Conservation (phyloP, 495 filamentous ascomycete species). For the Jackrogersella minutella region DNA sequence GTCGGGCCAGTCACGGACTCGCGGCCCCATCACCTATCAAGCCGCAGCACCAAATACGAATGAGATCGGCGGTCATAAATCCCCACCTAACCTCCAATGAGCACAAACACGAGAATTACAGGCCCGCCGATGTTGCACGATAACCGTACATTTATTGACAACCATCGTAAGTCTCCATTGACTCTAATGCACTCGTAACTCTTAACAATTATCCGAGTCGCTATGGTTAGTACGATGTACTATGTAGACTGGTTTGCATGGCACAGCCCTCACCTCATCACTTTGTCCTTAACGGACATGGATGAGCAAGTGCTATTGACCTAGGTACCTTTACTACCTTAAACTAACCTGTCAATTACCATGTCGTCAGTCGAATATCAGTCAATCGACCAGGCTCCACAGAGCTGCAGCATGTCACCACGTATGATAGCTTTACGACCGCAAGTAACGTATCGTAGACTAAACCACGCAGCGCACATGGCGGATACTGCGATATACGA, state of each 20-base stretch:
- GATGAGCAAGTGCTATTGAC: slow-evolving; percentile 14
- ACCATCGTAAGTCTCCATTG: slow-evolving; percentile 16
- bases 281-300: slow-evolving; percentile 27
- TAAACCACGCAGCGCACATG: not conserved
- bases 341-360: slow-evolving; percentile 7
- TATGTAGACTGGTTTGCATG: not conserved
- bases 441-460: slow-evolving; percentile 35
- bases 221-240: not conserved
- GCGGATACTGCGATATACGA: slow-evolving; percentile 22
- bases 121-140: slow-evolving; percentile 31
- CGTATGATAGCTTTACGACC: slow-evolving; percentile 34
- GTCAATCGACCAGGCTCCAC: slow-evolving; percentile 18
- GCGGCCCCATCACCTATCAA: slow-evolving; percentile 24
- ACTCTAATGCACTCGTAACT: slow-evolving; percentile 8
- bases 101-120: slow-evolving; percentile 30
- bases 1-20: slow-evolving; percentile 24
- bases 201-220: slow-evolving; percentile 13
- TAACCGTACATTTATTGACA: slow-evolving; percentile 19
- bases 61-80: slow-evolving; percentile 38
- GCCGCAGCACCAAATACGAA: slow-evolving; percentile 39
- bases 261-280: slow-evolving; percentile 16
- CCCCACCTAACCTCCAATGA: slow-evolving; percentile 31
- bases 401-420: slow-evolving; percentile 30
- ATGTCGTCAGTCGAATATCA: slow-evolving; percentile 9
- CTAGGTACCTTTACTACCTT: slow-evolving; percentile 1